Evolutionary conservation across 805 yeast genomes (phyloP), one percentile per base, ranked within the genome.

Genomic region (Suhomyces canberraensis): DNA sequence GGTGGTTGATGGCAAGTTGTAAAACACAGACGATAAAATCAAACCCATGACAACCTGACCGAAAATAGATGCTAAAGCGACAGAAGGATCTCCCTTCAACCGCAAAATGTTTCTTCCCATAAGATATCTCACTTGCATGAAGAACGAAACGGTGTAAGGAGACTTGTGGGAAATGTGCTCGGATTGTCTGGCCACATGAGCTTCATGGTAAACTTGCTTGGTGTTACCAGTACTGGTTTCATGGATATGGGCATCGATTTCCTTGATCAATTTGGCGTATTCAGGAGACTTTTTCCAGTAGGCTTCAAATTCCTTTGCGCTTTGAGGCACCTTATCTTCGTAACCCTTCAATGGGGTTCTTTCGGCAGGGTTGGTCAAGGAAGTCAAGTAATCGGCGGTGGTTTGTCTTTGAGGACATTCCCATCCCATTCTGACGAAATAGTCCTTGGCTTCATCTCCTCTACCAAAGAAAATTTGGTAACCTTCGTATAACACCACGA

Each of bases 331-430:
- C 36, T 56, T 59, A 37, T 59, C 48, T 41, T 77, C 76, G 39
- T 38, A 71, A 1, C 79, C 80, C 14, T 51, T 43, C 20, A 46
- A 46, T 6, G 61, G 58, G 8, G 65, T 52, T 51, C 84, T 68
- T 54, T 76, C 82, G 13, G 55, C 41, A 19, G 82, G 78, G 42
- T 71, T 65, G 4, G 83, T 76, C 38, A 77, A 55, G 6, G 81
- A 71, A 3, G 82, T 76, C 52, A 77, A 59, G 54, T 64, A 77
- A 50, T 76, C 81, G 16, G 79, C 79, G 36, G 81, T 75, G 17
- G 83, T 75, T 56, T 73, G 79, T 52, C 82, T 72, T 24, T 62
- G 62, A 16, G 79, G 77, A 47, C 80, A 75, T 4, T 66, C 63
- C 52, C 67, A 78, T 28, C 84, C 84, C 79, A 77, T 72, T 15